Conservation (phyloP, 371 early-diverging fungal genomes). For the Lichtheimia corymbifera region DNA sequence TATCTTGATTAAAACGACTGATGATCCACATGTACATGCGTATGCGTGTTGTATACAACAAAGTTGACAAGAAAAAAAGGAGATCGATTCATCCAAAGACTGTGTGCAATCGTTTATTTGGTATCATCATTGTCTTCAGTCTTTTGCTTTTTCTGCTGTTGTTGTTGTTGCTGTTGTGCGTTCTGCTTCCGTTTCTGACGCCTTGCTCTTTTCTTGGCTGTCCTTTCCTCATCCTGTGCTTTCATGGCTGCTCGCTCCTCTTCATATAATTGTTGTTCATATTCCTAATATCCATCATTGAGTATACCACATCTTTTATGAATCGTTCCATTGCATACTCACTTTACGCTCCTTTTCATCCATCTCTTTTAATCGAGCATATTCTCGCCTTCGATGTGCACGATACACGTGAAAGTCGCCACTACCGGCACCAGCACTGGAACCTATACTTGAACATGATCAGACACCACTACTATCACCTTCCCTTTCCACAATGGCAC, state of each 20-base stretch:
- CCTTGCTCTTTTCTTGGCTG: constrained; percentile 85
- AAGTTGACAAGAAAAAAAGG: background rate
- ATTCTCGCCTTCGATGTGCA: constrained; percentile 86
- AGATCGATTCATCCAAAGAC: background rate
- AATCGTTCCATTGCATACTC: background rate
- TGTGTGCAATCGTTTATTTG: too few species aligned
- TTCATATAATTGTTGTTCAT: constrained; percentile 56
- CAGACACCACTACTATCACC: too few species aligned
- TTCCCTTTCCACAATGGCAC: background rate
- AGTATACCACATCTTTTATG: constrained; percentile 6
- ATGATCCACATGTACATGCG: background rate
- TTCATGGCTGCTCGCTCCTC: constrained; percentile 59
- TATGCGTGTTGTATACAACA: background rate
- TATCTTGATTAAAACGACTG: too few species aligned
- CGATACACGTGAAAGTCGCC: constrained; percentile 96
- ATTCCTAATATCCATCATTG: constrained; percentile 22
- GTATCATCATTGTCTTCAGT: background rate
- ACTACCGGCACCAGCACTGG: constrained; percentile 95
- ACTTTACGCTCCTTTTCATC: constrained; percentile 79
- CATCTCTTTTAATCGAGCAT: constrained; percentile 76
- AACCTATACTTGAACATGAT: constrained; percentile 49
- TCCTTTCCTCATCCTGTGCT: constrained; percentile 74
- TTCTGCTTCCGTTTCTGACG: constrained; percentile 69
- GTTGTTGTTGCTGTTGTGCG: constrained; percentile 14
- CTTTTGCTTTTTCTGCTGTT: constrained; percentile 23